Percentiles rank a stretch among this genome's conserved stretches.
These are phyloP conservation scores for Neoconidiobolus thromboides DNA, from an alignment of 371 early-diverging fungal species.

Conservation along the genomic window DNA sequence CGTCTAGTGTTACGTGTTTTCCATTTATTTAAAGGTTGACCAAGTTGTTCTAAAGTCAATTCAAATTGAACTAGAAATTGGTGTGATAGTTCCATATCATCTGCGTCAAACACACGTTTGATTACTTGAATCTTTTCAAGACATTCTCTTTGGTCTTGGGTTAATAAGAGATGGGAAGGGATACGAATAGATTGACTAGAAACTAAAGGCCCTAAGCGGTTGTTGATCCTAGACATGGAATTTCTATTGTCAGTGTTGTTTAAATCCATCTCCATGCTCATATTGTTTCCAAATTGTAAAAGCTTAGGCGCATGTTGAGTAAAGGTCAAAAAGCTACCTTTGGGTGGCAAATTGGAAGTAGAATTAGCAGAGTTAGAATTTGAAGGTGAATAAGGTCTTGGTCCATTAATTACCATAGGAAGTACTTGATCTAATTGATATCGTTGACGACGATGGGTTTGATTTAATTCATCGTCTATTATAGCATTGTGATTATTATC, in stretches of 20 bases:
- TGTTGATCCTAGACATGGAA: not conserved
- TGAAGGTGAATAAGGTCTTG: not conserved
- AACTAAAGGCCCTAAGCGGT: not conserved
- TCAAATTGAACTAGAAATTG: not conserved
- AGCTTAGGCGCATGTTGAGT: not conserved
- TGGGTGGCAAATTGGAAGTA: not conserved
- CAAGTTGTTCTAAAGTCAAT: not conserved
- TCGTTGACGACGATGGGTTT: too few species aligned
- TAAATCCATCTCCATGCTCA: not conserved
- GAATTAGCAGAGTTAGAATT: not conserved
- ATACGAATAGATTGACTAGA: not conserved
- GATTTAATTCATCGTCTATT: too few species aligned
- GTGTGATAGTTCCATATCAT: not conserved
- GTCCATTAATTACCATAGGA: slow-evolving; percentile 1
- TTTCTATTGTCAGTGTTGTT: not conserved
- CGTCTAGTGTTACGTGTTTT: slow-evolving; percentile 4
- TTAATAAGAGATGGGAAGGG: not conserved
- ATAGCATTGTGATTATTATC: too few species aligned
- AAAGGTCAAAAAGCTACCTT: too few species aligned
- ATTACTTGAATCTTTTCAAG: not conserved
- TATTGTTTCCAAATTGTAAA: not conserved
- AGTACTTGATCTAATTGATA: not conserved
- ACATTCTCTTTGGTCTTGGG: not conserved
- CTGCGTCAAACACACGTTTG: not conserved
- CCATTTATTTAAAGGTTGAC: slow-evolving; percentile 1